These are phyloP conservation scores for Phialophora tarda DNA, from an alignment of 2,329 filamentous ascomycete genomes.

Conservation along the genomic window DNA sequence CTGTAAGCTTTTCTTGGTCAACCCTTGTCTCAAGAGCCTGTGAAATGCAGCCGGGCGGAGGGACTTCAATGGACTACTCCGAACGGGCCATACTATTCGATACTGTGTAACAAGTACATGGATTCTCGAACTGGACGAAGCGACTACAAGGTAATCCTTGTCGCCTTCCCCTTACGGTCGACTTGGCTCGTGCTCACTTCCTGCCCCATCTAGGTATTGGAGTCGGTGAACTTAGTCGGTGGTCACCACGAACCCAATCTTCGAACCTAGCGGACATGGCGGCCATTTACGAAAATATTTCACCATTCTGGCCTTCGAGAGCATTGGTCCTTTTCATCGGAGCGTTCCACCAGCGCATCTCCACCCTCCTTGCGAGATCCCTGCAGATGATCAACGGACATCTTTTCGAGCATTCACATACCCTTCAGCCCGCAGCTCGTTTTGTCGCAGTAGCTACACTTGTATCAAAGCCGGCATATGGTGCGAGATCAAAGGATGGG, in stretches of 20 bases:
- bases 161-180: background rate
- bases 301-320: background rate
- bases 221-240: background rate
- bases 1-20: background rate
- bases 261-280: background rate
- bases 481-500: background rate
- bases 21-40: background rate
- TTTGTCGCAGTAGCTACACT: background rate
- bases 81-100: background rate
- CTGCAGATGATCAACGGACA: background rate
- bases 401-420: background rate
- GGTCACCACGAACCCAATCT: background rate
- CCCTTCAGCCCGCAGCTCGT: background rate
- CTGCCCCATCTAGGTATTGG: background rate
- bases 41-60: background rate
- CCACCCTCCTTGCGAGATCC: background rate
- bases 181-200: background rate
- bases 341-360: background rate
- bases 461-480: background rate
- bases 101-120: too few species aligned
- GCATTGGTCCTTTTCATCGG: background rate
- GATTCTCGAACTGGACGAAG: background rate
- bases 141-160: background rate
- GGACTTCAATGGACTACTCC: background rate
- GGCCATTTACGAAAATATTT: background rate